phyloP scores from a whole-genome alignment of 1,139 yeast species.

The Maudiozyma humilis region DNA sequence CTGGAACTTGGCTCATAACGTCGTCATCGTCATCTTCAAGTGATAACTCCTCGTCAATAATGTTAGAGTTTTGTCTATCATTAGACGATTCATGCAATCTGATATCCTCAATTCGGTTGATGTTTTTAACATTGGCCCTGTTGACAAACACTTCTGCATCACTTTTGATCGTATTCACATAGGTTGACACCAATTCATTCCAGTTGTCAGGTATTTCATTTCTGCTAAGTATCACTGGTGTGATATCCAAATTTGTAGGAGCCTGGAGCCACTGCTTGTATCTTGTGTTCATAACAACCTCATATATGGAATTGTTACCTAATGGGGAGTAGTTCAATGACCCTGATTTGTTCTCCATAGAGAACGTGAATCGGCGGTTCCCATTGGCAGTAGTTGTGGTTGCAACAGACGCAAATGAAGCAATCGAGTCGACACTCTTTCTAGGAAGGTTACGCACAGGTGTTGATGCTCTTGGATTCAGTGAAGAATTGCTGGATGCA shows the following conservation, averaged over 20 bases:
- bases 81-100: constrained; percentile 12
- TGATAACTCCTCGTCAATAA: constrained; percentile 15
- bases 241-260: constrained; percentile 79
- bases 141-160: constrained; percentile 49
- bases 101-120: constrained; percentile 37
- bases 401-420: constrained; percentile 5
- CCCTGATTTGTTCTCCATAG: constrained; percentile 16
- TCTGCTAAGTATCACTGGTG: constrained; percentile 66
- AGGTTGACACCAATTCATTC: constrained; percentile 42
- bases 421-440: constrained; percentile 32
- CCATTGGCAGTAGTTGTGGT: constrained; percentile 8
- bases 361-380: constrained; percentile 8
- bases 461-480: constrained; percentile 3
- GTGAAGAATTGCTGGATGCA: neutral
- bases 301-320: constrained; percentile 75
- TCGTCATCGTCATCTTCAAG: constrained; percentile 1
- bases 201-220: constrained; percentile 44
- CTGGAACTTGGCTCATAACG: constrained; percentile 40
- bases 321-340: constrained; percentile 45
- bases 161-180: constrained; percentile 39
- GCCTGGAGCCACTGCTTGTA: constrained; percentile 39
- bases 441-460: constrained; percentile 6
- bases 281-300: constrained; percentile 43
- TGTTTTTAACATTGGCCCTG: constrained; percentile 28
- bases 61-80: constrained; percentile 30